These are phyloP conservation scores for Ceratopteris richardii DNA, from an alignment of 75 land plant species.

Conservation along the genomic window DNA sequence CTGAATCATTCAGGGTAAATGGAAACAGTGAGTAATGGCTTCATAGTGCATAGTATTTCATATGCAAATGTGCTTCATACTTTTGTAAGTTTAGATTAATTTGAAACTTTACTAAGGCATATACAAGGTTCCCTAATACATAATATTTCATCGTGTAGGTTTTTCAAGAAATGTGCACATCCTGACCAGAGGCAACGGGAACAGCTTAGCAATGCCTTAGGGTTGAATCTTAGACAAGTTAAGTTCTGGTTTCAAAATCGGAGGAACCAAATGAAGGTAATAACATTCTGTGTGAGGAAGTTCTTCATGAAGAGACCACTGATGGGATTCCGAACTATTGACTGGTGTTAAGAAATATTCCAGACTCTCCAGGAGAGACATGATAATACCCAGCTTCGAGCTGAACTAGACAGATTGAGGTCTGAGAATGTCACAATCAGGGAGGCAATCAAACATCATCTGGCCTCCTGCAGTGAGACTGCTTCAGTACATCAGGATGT, in stretches of 20 bases:
- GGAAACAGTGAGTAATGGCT: no score
- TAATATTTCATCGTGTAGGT: constrained; percentile 1
- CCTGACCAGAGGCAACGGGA: constrained; percentile 16
- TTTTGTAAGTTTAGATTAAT: no score
- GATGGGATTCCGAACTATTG: no score
- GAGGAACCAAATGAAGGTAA: constrained; percentile 13
- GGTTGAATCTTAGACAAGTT: constrained; percentile 9
- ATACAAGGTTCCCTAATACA: no score
- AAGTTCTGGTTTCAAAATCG: constrained; percentile 23
- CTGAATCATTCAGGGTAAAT: no score
- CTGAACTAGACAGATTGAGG: constrained; percentile 11
- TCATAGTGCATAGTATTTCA: no score
- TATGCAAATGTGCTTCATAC: no score
- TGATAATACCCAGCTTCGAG: constrained; percentile 11
- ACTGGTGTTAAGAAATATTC: neutral
- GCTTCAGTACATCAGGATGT: constrained; percentile 4
- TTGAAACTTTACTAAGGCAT: no score
- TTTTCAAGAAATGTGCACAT: constrained; percentile 18
- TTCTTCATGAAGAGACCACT: no score
- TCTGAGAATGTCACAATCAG: constrained; percentile 14
- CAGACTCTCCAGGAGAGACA: constrained; percentile 20
- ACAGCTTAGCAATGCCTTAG: constrained; percentile 12
- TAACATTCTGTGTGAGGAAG: no score
- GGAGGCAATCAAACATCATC: constrained; percentile 10
- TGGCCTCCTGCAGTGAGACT: constrained; percentile 11